Conservation (phyloP, 73 alveolate genomes). For the Stentor coeruleus region DNA sequence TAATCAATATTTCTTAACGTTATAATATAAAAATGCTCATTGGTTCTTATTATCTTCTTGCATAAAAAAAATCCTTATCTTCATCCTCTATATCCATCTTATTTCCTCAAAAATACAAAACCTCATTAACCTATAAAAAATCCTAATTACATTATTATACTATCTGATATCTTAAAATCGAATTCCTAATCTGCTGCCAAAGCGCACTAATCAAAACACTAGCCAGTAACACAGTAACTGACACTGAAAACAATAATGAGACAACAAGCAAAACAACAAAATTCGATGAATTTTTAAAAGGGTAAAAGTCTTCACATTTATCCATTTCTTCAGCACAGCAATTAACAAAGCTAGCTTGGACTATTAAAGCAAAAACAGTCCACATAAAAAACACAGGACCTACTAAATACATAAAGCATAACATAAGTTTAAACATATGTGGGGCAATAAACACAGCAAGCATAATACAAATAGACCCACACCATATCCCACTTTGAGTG, state of each 20-base stretch:
- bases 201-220: not conserved
- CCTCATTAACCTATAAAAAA: too few relatives aligned
- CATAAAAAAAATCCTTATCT: too few relatives aligned
- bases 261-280: not conserved
- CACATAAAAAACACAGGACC: not conserved
- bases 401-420: not conserved
- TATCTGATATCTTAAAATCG: too few relatives aligned
- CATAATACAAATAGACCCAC: not conserved
- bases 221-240: not conserved
- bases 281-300: not conserved
- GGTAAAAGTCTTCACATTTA: not conserved
- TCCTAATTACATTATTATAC: too few relatives aligned
- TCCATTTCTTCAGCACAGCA: not conserved
- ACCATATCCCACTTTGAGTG: not conserved
- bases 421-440: too few relatives aligned
- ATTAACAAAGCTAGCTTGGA: not conserved
- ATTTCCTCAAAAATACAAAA: too few relatives aligned
- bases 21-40: too few relatives aligned
- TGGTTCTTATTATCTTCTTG: too few relatives aligned
- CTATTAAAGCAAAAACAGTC: not conserved
- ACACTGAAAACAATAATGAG: not conserved
- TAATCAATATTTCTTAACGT: too few relatives aligned
- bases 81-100: too few relatives aligned
- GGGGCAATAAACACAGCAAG: not conserved
- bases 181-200: not conserved